Conservation (phyloP, 805 yeast genomes). For the Metschnikowia cerradonensis region DNA sequence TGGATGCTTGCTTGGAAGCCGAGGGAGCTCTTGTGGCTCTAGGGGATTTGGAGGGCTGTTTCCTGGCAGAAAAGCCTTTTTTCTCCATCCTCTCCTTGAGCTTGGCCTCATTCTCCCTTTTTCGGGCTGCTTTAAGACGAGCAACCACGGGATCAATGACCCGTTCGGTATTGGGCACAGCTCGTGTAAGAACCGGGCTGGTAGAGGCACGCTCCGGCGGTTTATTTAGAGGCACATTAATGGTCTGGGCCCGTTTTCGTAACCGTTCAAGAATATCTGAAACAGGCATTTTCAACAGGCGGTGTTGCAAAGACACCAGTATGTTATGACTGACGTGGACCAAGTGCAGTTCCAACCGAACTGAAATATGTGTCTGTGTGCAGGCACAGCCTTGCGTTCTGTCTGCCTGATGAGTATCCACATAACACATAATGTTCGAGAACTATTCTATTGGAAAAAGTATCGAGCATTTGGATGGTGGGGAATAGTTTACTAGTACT, state of each 20-base stretch:
- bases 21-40: background rate
- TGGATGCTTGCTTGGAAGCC: background rate
- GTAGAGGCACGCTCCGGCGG: background rate
- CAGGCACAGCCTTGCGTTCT: background rate
- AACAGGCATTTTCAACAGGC: constrained; percentile 21
- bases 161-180: constrained; percentile 10
- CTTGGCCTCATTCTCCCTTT: constrained; percentile 47
- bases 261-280: constrained; percentile 30
- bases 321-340: background rate
- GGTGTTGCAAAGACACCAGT: background rate
- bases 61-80: constrained; percentile 30
- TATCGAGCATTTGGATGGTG: too few species aligned
- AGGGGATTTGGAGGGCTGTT: background rate
- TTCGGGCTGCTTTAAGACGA: constrained; percentile 61
- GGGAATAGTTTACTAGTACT: too few species aligned
- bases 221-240: background rate
- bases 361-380: background rate
- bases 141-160: constrained; percentile 68
- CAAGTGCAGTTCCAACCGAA: background rate
- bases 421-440: too few species aligned
- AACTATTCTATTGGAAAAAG: too few species aligned
- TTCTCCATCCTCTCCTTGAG: constrained; percentile 31
- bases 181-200: background rate
- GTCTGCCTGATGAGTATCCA: background rate
- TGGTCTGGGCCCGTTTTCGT: constrained; percentile 16